Evolutionary conservation across 1,139 yeast species (phyloP).

Genomic region (Meyerozyma sp.): DNA sequence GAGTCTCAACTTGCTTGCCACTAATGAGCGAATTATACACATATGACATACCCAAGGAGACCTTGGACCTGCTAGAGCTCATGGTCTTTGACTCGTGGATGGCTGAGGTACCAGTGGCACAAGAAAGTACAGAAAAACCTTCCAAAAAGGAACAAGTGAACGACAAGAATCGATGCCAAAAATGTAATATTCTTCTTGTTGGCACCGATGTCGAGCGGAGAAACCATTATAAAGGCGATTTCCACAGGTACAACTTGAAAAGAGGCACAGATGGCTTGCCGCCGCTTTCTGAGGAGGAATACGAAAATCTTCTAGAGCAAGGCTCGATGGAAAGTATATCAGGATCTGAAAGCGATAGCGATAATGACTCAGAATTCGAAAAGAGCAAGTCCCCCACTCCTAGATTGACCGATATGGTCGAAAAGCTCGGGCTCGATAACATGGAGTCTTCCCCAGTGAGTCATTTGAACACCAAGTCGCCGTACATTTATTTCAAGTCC

Average conservation of each 20-base stretch:
- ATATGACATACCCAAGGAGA: constrained; percentile 39
- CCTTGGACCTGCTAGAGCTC: constrained; percentile 46
- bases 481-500: constrained; percentile 54
- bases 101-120: constrained; percentile 14
- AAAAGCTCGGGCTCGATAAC: constrained; percentile 18
- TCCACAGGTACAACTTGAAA: constrained; percentile 57
- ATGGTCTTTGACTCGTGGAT: constrained; percentile 53
- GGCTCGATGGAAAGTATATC: constrained; percentile 55
- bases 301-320: constrained; percentile 49
- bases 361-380: constrained; percentile 14
- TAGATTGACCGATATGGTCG: constrained; percentile 29
- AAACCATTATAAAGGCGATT: constrained; percentile 57
- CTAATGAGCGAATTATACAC: constrained; percentile 42
- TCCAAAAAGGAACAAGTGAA: background rate
- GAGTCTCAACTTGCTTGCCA: background rate
- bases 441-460: constrained; percentile 36
- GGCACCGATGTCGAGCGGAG: constrained; percentile 22
- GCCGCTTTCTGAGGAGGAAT: constrained; percentile 52
- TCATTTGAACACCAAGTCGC: constrained; percentile 59
- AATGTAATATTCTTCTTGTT: constrained; percentile 9
- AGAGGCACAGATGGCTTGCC: constrained; percentile 43
- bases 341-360: constrained; percentile 44
- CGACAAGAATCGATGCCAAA: constrained; percentile 7
- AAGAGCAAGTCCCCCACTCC: constrained; percentile 9
- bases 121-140: background rate